phyloP scores from a whole-genome alignment of 257 asterid genomes.

The Capsicum rhomboideum region DNA sequence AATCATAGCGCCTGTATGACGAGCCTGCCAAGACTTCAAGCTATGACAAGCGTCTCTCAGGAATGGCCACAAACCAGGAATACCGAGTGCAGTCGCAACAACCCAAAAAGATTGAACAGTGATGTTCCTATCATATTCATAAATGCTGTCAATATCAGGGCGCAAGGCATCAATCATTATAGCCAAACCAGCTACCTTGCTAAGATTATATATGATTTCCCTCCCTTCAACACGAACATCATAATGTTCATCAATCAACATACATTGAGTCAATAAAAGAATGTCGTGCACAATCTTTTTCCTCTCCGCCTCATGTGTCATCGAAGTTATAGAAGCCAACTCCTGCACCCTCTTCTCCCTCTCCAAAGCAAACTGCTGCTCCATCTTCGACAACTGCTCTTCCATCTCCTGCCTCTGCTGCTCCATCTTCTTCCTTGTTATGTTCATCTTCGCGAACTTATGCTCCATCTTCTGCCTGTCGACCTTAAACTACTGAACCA shows the following conservation, averaged over 20 bases:
- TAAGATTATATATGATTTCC: constrained; percentile 82
- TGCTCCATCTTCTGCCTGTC: too few relatives aligned
- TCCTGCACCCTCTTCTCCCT: too few relatives aligned
- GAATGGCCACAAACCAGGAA: constrained; percentile 74
- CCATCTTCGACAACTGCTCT: too few relatives aligned
- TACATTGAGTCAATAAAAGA: constrained; percentile 77
- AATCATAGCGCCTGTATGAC: constrained; percentile 89
- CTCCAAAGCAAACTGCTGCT: too few relatives aligned
- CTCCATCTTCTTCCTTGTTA: too few relatives aligned
- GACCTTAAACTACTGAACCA: too few relatives aligned
- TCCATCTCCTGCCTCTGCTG: too few relatives aligned
- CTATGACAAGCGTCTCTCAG: constrained; percentile 86
- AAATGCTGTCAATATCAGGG: constrained; percentile 84
- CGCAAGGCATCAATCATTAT: constrained; percentile 98
- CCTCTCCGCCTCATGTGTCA: constrained; percentile 9
- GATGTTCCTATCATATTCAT: constrained; percentile 78
- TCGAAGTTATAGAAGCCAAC: constrained; percentile 51
- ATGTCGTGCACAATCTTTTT: constrained; percentile 57
- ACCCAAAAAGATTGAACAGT: constrained; percentile 88
- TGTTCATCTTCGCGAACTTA: too few relatives aligned
- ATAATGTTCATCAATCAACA: constrained; percentile 84
- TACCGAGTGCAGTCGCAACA: constrained; percentile 91
- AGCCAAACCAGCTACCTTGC: constrained; percentile 93
- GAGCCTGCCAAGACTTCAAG: constrained; percentile 96
- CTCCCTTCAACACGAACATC: constrained; percentile 93